Evolutionary conservation across 345 rosid species (phyloP), one percentile per base, ranked within the genome.

Genomic region (Citrus cavaleriei): DNA sequence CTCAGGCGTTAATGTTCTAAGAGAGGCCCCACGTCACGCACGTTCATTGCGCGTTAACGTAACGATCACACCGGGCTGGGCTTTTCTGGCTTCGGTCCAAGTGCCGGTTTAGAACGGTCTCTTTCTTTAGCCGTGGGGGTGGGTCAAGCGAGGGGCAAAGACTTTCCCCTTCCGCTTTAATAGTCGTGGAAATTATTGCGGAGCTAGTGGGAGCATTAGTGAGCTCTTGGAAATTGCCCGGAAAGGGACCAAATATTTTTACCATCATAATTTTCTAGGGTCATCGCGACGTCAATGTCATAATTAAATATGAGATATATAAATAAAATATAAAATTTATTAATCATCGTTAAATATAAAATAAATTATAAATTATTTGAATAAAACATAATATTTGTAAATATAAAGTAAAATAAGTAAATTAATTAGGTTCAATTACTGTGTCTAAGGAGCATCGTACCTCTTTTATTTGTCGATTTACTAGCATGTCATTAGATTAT

Each of bases 11-110:
- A 59, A 75, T 51, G 22, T 32, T 5, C 6, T 24, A 7, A 13
- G 68, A 10, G 8, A 69, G 83, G 76, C 63, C 85, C 85, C 86
- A 85, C 58, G 0, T 19, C 58, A 54, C 89, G 86, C 85, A 59
- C 75, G 40, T 75, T n/a, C 77, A 18, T 24, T 80, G 89, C 85
- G 89, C 88, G 89, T 86, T 77, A 63, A 21, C 70, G 83, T 85
- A 77, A 85, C 83, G 85, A 46, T 76, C 81, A 73, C 81, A 73
- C 74, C 70, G 67, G 66, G 58, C 55, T 16, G 35, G 34, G 34
- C 69, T 18, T 65, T 32, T 3, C 34, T 22, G 4, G 32, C 21
- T 10, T 37, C 40, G 1, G 68, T 46, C 35, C n/a, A 70, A 70
- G 19, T 32, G 75, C 59, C 64, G 46, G 62, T 13, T 3, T 0